Base-by-base conservation (phyloP, 805 yeast species). In the Peterozyma toletana region DNA sequence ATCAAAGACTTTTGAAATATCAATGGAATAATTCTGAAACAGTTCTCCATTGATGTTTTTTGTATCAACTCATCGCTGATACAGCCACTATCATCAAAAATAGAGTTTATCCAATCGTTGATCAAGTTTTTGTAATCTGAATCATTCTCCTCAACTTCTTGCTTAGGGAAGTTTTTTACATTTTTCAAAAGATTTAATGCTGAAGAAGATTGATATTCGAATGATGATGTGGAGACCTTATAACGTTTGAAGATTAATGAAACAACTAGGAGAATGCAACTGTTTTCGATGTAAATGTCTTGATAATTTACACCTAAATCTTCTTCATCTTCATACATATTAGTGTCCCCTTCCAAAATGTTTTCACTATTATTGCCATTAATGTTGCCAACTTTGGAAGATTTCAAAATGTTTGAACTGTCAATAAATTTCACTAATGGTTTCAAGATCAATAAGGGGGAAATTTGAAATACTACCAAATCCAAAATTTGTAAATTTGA, bases 41-140 rank as follows among this genome's bases (percentile, higher is more conserved):
- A 76, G 45, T 86, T 90, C 50, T 77, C 76, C 14, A 83, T 74
- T 6, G 81, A 69, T 1, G 86, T 76, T 10, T 79, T 68, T 51
- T 80, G 75, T 55, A 90, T 77, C 48, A 89, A 63, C 37, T 85
- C 90, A 60, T 91, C 97, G 0, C 95, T 82, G 33, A 90, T 77
- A 3, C 96, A 96, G 34, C 82, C 74, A 44, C 66, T 68, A 37
- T 67, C 80, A 48, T 87, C 90, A 61, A 86, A 89, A 35, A 91
- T 60, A 1, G 93, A 90, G 27, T 74, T 65, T 38, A 85, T 75
- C 98, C 98, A 91, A 18, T 78, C 83, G 37, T 77, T 75, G 14
- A 82, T 62, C 49, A 43, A 63, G 29, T 50, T 51, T 42, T 45
- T 54, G 39, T 54, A 29, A 37, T 58, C 53, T 2, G 56, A 53